phyloP scores from a whole-genome alignment of 352 stramenopile species.

The Detonula confervacea region DNA sequence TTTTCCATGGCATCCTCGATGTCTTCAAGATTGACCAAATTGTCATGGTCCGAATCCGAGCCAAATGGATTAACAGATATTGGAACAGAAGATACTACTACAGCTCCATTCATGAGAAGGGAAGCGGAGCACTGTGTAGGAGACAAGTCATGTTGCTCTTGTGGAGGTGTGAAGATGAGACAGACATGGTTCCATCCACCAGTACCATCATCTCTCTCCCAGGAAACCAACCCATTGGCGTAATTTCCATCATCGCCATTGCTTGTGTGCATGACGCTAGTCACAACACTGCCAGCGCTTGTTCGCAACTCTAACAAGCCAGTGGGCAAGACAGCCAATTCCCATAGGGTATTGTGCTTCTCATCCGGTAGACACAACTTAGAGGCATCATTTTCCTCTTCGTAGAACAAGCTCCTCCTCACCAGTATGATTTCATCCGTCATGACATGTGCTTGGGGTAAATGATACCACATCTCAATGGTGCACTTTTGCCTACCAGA shows the following conservation, averaged over 20 bases:
- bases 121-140: slow-evolving; percentile 58
- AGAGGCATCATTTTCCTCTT: slow-evolving; percentile 67
- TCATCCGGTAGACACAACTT: slow-evolving; percentile 75
- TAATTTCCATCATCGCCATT: slow-evolving; percentile 38
- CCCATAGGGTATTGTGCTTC: slow-evolving; percentile 78
- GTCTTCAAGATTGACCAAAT: slow-evolving; percentile 55
- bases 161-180: slow-evolving; percentile 67
- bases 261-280: slow-evolving; percentile 44
- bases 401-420: slow-evolving; percentile 64
- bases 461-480: slow-evolving; percentile 84
- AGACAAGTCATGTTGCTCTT: slow-evolving; percentile 32
- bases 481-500: slow-evolving; percentile 74
- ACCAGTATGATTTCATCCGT: slow-evolving; percentile 74
- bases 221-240: slow-evolving; percentile 60
- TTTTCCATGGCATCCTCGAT: slow-evolving; percentile 80
- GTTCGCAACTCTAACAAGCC: slow-evolving; percentile 82
- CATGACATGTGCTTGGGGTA: slow-evolving; percentile 64
- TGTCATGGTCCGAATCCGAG: slow-evolving; percentile 32
- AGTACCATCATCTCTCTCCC: slow-evolving; percentile 59
- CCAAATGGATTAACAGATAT: slow-evolving; percentile 58
- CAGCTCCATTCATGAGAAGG: slow-evolving; percentile 71
- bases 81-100: slow-evolving; percentile 43
- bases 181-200: slow-evolving; percentile 85
- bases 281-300: slow-evolving; percentile 65
- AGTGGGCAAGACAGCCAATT: slow-evolving; percentile 74